These are phyloP conservation scores for Globisporangium heterothallicum DNA, from an alignment of 352 stramenopile species.

Conservation along the genomic window DNA sequence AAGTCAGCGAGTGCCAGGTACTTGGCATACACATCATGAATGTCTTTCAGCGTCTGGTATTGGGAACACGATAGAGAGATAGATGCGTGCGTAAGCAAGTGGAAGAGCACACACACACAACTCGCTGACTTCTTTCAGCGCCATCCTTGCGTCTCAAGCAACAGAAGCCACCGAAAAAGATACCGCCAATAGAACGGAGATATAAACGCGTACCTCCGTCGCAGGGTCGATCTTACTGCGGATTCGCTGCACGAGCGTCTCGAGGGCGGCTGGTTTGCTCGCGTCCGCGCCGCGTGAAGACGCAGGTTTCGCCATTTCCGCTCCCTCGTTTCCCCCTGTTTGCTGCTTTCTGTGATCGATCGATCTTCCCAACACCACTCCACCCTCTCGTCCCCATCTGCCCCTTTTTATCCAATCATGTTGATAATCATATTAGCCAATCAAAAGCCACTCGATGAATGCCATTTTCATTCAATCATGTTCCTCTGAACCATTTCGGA, in stretches of 20 bases:
- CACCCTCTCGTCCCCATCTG: too few relatives aligned
- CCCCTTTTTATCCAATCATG: too few relatives aligned
- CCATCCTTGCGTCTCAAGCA: background rate
- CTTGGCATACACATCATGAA: slow-evolving; percentile 31
- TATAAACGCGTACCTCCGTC: slow-evolving; percentile 3
- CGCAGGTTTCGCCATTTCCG: background rate
- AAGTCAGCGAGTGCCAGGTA: slow-evolving; percentile 23
- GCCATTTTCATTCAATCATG: too few relatives aligned
- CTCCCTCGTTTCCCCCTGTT: background rate
- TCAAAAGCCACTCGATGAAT: too few relatives aligned
- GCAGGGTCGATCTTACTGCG: background rate
- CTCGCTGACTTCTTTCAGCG: too few relatives aligned
- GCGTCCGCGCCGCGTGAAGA: background rate
- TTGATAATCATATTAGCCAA: too few relatives aligned
- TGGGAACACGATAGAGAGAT: background rate
- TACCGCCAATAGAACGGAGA: background rate
- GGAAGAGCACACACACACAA: too few relatives aligned
- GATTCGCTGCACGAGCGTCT: slow-evolving; percentile 5
- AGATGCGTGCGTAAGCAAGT: background rate
- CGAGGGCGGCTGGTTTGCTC: background rate
- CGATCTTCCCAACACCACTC: too few relatives aligned
- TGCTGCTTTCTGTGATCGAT: background rate
- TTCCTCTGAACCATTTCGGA: too few relatives aligned
- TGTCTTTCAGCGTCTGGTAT: slow-evolving; percentile 10
- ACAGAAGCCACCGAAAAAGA: background rate